Conservation (phyloP, 2,329 filamentous ascomycete genomes). For the Sarocladium strictum region DNA sequence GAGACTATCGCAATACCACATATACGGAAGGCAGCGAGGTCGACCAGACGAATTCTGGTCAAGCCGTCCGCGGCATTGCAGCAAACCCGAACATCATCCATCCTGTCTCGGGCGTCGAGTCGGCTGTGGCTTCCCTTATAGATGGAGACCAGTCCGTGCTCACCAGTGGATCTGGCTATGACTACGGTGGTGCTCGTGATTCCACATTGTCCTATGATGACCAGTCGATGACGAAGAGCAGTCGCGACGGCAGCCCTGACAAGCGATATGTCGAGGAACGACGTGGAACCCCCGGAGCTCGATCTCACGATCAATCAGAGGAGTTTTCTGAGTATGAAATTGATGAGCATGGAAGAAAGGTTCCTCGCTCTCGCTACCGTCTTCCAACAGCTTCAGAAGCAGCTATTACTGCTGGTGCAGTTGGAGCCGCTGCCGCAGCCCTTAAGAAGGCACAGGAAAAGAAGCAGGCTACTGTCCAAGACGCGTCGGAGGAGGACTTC, state of each 20-base stretch:
- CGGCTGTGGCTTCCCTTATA: constrained; percentile 78
- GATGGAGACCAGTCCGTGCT: constrained; percentile 71
- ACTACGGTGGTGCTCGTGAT: constrained; percentile 34
- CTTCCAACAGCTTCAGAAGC: constrained; percentile 51
- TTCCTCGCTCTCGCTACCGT: constrained; percentile 35
- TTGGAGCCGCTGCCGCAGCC: constrained; percentile 46
- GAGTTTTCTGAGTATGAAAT: constrained; percentile 52
- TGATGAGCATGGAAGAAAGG: constrained; percentile 52
- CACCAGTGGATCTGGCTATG: constrained; percentile 50
- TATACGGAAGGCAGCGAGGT: constrained; percentile 51
- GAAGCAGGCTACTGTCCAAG: constrained; percentile 31
- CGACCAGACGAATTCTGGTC: constrained; percentile 56
- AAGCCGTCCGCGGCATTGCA: constrained; percentile 64
- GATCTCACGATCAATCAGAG: constrained; percentile 33
- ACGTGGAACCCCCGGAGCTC: constrained; percentile 31
- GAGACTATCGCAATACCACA: constrained; percentile 47
- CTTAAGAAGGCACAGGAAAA: constrained; percentile 44
- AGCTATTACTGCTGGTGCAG: constrained; percentile 51
- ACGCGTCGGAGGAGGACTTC: constrained; percentile 32
- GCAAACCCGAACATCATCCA: constrained; percentile 74
- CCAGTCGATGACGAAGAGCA: constrained; percentile 22
- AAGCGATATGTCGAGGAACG: constrained; percentile 38
- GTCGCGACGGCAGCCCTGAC: constrained; percentile 31
- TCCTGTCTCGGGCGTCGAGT: constrained; percentile 69
- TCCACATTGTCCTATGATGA: constrained; percentile 31